Conservation (phyloP, 2,329 filamentous ascomycete genomes). For the Cryphonectria parasitica region DNA sequence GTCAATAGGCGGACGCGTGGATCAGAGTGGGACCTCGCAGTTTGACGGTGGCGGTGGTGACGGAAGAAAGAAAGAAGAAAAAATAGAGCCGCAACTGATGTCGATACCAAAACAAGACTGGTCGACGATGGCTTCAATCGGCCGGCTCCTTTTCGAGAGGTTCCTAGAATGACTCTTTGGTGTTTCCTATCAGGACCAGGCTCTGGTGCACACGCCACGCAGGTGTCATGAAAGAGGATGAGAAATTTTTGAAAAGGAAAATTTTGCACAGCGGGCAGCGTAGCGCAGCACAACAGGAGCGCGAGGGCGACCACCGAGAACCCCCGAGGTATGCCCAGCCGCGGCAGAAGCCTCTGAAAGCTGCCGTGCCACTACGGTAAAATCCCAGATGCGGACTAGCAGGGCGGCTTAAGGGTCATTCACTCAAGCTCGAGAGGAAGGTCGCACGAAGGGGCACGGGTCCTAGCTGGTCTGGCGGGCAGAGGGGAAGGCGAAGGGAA, state of each 20-base stretch:
- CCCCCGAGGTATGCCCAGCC: constrained; percentile 5
- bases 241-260: neutral
- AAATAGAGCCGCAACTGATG: constrained; percentile 9
- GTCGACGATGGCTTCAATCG: constrained; percentile 8
- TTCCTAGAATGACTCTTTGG: constrained; percentile 8
- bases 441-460: constrained; percentile 1
- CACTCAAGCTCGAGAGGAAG: constrained; percentile 2
- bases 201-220: constrained; percentile 1
- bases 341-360: constrained; percentile 7
- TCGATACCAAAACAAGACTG: constrained; percentile 5
- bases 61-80: neutral
- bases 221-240: constrained; percentile 4
- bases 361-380: constrained; percentile 8
- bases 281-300: constrained; percentile 3
- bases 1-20: constrained; percentile 14
- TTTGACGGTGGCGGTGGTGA: constrained; percentile 16
- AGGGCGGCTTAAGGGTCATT: neutral
- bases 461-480: constrained; percentile 3
- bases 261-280: constrained; percentile 5
- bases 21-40: constrained; percentile 1
- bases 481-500: neutral
- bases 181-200: constrained; percentile 12
- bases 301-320: constrained; percentile 13
- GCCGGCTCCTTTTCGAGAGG: neutral
- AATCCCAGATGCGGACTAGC: constrained; percentile 14